phyloP scores from a whole-genome alignment of 192 early-diverging fungal genomes.

The Backusella tuberculispora region DNA sequence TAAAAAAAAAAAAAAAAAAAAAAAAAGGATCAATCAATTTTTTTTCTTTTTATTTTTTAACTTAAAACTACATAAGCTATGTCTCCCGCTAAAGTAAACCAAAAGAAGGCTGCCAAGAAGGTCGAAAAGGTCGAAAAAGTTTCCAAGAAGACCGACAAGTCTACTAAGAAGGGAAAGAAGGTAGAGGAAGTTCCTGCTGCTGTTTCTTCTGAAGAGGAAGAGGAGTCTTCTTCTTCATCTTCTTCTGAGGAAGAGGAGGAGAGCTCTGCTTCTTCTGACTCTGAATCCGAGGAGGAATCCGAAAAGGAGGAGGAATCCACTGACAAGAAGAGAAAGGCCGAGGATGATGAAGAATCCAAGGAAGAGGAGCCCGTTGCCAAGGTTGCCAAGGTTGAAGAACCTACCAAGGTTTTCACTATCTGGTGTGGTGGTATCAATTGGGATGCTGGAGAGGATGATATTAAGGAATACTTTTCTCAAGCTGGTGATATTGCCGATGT shows the following conservation, averaged over 20 bases:
- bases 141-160: slow-evolving; percentile 37
- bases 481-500: slow-evolving; percentile 73
- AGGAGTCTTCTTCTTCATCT: background rate
- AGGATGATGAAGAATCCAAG: slow-evolving; percentile 30
- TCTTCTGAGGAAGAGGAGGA: slow-evolving; percentile 33
- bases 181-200: slow-evolving; percentile 24
- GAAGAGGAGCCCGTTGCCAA: slow-evolving; percentile 46
- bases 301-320: slow-evolving; percentile 45
- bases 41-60: background rate
- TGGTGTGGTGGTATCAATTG: slow-evolving; percentile 81
- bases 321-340: slow-evolving; percentile 44
- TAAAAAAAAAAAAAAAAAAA: background rate
- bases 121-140: slow-evolving; percentile 40
- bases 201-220: background rate
- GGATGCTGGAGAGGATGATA: slow-evolving; percentile 68
- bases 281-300: slow-evolving; percentile 49
- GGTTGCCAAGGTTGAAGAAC: slow-evolving; percentile 24
- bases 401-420: slow-evolving; percentile 52
- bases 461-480: slow-evolving; percentile 64
- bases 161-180: slow-evolving; percentile 22
- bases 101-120: slow-evolving; percentile 46
- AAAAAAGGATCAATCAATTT: slow-evolving; percentile 3
- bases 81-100: slow-evolving; percentile 44
- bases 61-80: slow-evolving; percentile 14
- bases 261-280: slow-evolving; percentile 36